Evolutionary conservation across 2,329 filamentous ascomycete species (phyloP).

Genomic region (Iodosphaeria phyllophila): DNA sequence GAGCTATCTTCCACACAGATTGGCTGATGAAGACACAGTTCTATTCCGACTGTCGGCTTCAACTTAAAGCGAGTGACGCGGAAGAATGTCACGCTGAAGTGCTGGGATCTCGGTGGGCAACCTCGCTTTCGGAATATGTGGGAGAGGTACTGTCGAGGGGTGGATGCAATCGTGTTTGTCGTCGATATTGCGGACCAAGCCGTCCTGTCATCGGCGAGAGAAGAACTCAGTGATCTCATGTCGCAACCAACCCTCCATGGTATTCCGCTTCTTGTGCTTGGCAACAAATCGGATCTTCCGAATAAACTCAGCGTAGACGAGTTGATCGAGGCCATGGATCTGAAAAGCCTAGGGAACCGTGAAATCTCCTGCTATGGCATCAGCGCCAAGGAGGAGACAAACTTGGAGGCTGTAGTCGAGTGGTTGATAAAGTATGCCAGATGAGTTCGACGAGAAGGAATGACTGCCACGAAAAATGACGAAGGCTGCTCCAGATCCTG

Average conservation of each 20-base stretch:
- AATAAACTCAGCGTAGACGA: constrained; percentile 85
- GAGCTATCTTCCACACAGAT: constrained; percentile 7
- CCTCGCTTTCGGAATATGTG: constrained; percentile 97
- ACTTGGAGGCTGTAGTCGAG: constrained; percentile 88
- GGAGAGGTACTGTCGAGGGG: constrained; percentile 94
- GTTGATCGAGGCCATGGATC: constrained; percentile 77
- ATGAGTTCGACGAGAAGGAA: no score
- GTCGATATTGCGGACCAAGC: constrained; percentile 83
- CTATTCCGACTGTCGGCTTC: constrained; percentile 95
- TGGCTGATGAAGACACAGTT: constrained; percentile 41
- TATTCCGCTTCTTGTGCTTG: constrained; percentile 83
- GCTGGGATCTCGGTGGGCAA: constrained; percentile 96
- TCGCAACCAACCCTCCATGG: constrained; percentile 68
- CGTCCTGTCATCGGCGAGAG: constrained; percentile 66
- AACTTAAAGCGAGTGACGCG: constrained; percentile 98
- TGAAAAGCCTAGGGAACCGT: constrained; percentile 75
- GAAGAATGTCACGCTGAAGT: constrained; percentile 95
- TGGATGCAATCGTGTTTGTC: constrained; percentile 96
- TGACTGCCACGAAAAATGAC: no score
- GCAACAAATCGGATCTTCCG: constrained; percentile 94
- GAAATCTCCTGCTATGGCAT: constrained; percentile 98
- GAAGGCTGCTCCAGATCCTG: no score
- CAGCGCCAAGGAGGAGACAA: constrained; percentile 96
- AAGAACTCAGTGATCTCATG: constrained; percentile 82
- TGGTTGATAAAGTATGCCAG: constrained; percentile 87